A percentile compares a stretch with the other conserved stretches of the same genome.
phyloP scores from a whole-genome alignment of 2,329 filamentous ascomycete species.

The Paraconiothyrium sp. region DNA sequence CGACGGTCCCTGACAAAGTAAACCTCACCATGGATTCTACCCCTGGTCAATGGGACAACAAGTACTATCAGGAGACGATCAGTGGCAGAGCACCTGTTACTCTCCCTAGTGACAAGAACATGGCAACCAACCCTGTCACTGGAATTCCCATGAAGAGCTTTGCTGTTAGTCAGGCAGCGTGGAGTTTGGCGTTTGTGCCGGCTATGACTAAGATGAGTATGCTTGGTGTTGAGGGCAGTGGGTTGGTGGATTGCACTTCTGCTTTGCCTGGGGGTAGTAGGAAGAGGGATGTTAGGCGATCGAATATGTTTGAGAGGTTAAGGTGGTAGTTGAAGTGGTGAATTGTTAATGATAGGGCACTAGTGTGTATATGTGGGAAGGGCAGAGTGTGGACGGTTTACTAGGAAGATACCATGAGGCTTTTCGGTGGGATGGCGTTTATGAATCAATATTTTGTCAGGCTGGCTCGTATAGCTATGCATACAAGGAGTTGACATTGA shows the following conservation, averaged over 20 bases:
- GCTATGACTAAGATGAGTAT: conserved; percentile 50
- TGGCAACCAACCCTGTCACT: conserved; percentile 35
- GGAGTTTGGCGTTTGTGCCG: conserved; percentile 44
- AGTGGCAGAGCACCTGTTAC: conserved; percentile 41
- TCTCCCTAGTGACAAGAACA: conserved; percentile 37
- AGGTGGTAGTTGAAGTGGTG: neutral
- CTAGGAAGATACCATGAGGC: neutral
- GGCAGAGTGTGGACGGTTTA: neutral
- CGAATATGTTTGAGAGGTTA: conserved; percentile 13
- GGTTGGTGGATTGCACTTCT: conserved; percentile 44
- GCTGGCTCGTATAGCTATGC: neutral
- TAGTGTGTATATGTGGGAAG: neutral
- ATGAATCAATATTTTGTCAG: neutral
- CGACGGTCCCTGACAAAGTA: conserved; percentile 32
- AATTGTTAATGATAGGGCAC: neutral
- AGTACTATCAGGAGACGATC: conserved; percentile 47
- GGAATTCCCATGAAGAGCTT: conserved; percentile 34
- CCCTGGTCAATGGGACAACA: conserved; percentile 49
- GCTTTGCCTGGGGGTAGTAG: conserved; percentile 42
- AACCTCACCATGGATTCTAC: conserved; percentile 46
- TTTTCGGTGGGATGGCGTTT: neutral
- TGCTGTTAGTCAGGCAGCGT: conserved; percentile 37
- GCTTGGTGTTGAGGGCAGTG: conserved; percentile 37
- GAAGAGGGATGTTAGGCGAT: conserved; percentile 44
- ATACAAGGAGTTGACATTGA: neutral